A percentile compares a stretch with the other conserved stretches of the same genome.
Evolutionary conservation across 2,329 filamentous ascomycete genomes (phyloP).

Genomic region (Cladosporium velox): DNA sequence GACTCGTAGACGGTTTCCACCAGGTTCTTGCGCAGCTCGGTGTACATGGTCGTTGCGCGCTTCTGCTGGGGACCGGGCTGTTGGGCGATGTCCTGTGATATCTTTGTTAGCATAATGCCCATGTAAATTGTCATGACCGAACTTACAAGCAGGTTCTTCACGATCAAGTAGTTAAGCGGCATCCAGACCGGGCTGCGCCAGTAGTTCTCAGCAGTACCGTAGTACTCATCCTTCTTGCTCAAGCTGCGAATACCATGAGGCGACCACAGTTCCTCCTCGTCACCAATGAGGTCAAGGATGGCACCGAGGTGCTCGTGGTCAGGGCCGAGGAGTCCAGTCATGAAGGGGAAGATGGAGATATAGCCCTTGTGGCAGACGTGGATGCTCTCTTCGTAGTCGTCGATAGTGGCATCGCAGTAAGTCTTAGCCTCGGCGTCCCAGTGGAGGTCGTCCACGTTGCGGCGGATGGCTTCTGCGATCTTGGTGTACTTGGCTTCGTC

Average conservation of each 20-base stretch:
- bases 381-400: slow-evolving; percentile 87
- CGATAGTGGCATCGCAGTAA: slow-evolving; percentile 93
- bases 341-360: slow-evolving; percentile 87
- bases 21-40: slow-evolving; percentile 74
- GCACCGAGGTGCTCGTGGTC: slow-evolving; percentile 74
- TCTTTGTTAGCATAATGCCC: slow-evolving; percentile 1
- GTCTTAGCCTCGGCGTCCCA: slow-evolving; percentile 80
- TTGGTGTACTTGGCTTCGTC: slow-evolving; percentile 72
- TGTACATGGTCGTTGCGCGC: slow-evolving; percentile 74
- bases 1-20: slow-evolving; percentile 84
- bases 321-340: slow-evolving; percentile 75
- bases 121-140: not conserved
- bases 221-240: slow-evolving; percentile 78
- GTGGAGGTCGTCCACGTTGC: slow-evolving; percentile 89
- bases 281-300: slow-evolving; percentile 73
- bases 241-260: slow-evolving; percentile 84
- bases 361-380: slow-evolving; percentile 97
- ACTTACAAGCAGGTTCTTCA: slow-evolving; percentile 76
- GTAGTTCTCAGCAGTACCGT: slow-evolving; percentile 93
- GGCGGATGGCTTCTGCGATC: slow-evolving; percentile 73
- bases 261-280: slow-evolving; percentile 88
- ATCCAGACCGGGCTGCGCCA: slow-evolving; percentile 96
- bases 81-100: slow-evolving; percentile 63
- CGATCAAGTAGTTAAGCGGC: slow-evolving; percentile 88
- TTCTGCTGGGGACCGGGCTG: slow-evolving; percentile 65